A percentile compares a stretch with the other conserved stretches of the same genome.
Evolutionary conservation across 2,329 filamentous ascomycete genomes (phyloP).

Genomic region (Tolypocladium ovalisporum): DNA sequence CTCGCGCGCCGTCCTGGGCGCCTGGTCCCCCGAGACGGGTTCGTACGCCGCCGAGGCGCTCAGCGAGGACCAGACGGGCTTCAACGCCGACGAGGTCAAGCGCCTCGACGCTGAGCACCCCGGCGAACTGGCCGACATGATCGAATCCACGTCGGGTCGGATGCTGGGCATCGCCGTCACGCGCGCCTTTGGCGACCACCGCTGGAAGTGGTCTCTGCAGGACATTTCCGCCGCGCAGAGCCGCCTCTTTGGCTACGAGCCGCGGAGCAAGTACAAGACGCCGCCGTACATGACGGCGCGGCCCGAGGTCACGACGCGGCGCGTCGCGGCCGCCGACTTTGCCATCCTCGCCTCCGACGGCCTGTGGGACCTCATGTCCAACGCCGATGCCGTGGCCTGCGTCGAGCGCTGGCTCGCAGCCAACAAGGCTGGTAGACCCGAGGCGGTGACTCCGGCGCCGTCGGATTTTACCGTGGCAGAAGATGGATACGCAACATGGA

Average conservation of each 20-base stretch:
- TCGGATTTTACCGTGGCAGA: constrained; percentile 4
- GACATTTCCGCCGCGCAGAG: constrained; percentile 23
- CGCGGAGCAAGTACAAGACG: constrained; percentile 33
- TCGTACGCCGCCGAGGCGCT: constrained; percentile 43
- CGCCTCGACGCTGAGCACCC: constrained; percentile 49
- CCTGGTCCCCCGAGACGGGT: constrained; percentile 24
- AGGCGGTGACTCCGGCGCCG: constrained; percentile 10
- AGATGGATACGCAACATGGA: constrained; percentile 12
- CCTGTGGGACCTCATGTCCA: constrained; percentile 51
- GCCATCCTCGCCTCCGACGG: constrained; percentile 58
- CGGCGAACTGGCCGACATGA: constrained; percentile 45
- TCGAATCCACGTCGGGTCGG: constrained; percentile 37
- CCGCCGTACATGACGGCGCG: constrained; percentile 60
- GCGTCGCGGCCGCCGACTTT: constrained; percentile 40
- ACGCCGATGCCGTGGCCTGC: constrained; percentile 44
- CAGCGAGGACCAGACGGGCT: constrained; percentile 56
- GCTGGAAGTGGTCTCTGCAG: constrained; percentile 54
- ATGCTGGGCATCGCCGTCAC: constrained; percentile 51
- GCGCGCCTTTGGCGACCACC: constrained; percentile 56
- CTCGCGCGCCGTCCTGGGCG: constrained; percentile 53
- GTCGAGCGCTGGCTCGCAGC: constrained; percentile 41
- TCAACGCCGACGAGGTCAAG: constrained; percentile 45
- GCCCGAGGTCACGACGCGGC: constrained; percentile 49
- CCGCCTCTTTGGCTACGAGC: constrained; percentile 35
- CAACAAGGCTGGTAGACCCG: constrained; percentile 12